Percentiles rank a stretch among this genome's conserved stretches.
Evolutionary conservation across 208 protist genomes (phyloP).

Genomic region (Leishmania braziliensis): DNA sequence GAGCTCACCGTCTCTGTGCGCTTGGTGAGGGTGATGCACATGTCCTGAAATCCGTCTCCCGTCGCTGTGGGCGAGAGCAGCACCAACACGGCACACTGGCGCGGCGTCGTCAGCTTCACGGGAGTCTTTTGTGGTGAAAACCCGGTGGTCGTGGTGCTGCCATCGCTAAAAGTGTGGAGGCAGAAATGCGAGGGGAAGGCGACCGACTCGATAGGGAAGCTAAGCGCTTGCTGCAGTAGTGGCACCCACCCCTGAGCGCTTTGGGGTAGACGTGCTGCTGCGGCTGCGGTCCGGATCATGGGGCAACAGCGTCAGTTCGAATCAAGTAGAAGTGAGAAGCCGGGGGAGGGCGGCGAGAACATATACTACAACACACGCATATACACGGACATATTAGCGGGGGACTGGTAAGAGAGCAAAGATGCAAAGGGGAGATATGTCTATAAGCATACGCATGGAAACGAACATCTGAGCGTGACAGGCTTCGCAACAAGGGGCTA

Average conservation of each 20-base stretch:
- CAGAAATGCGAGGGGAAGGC: constrained; percentile 72
- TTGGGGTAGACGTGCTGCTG: constrained; percentile 47
- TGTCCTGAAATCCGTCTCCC: constrained; percentile 61
- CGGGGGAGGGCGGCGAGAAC: background rate
- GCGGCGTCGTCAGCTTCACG: constrained; percentile 4
- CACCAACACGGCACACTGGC: constrained; percentile 61
- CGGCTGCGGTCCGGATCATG: background rate
- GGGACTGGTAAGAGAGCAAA: background rate
- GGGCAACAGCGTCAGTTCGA: background rate
- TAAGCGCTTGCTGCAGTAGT: constrained; percentile 49
- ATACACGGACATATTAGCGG: background rate
- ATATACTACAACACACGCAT: background rate
- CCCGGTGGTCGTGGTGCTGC: constrained; percentile 11
- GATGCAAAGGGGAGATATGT: background rate
- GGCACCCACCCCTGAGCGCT: constrained; percentile 54
- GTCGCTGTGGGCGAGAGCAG: constrained; percentile 56
- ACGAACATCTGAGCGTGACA: background rate
- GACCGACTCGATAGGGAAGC: constrained; percentile 41
- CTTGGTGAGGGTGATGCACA: constrained; percentile 89
- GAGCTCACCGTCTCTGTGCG: constrained; percentile 52
- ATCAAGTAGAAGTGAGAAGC: background rate
- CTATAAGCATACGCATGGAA: background rate
- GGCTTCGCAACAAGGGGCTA: background rate
- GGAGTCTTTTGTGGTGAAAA: constrained; percentile 46
- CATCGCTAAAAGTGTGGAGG: constrained; percentile 30